Evolutionary conservation across 768 basidiomycete species (phyloP), one percentile per base, ranked within the genome.

Genomic region (Phlebiopsis flavidoalba): DNA sequence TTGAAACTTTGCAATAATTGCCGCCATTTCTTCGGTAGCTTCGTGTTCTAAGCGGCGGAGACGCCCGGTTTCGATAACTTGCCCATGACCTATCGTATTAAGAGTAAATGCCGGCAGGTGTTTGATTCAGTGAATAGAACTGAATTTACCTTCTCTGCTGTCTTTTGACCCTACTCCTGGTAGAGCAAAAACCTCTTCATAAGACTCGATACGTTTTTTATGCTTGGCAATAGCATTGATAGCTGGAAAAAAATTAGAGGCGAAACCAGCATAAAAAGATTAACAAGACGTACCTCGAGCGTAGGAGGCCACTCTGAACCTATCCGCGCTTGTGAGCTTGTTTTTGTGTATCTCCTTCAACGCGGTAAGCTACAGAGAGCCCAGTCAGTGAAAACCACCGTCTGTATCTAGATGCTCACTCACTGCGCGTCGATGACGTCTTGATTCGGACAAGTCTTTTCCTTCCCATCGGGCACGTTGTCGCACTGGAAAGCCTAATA

Each of bases 11-110:
- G 77, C 74, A 2, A 80, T 78, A 0, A 79, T 80, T 31, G 26
- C n/a, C 43, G 75, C 69, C 1, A 89, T 78, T 54, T 89, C 89
- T 37, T 82, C 84, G 0, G 86, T 88, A 22, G 74, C 78, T 70
- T 90, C 89, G 59, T 85, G 86, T 36, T 73, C 74, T 58, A 94
- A 86, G 15, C 91, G 83, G 21, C 78, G 77, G 33, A 93, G 76
- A n/a, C 80, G 74, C 0, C 92, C 92, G 0, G 91, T 93, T 60
- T 85, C 69, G 24, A 93, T 66, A 31, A 94, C 92, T 70, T 94
- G n/a, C n/a, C 92, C 78, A 84, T 84, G 56, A 93, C 91, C 91
- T 93, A 46, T 24, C 40, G 3, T n/a, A 10, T 8, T 40, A 43
- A 26, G 19, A 22, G 14, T 5, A 48, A 26, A 3, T 24, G 15